Conservation (phyloP, 805 yeast genomes). For the Nakazawaea ambrosiae region DNA sequence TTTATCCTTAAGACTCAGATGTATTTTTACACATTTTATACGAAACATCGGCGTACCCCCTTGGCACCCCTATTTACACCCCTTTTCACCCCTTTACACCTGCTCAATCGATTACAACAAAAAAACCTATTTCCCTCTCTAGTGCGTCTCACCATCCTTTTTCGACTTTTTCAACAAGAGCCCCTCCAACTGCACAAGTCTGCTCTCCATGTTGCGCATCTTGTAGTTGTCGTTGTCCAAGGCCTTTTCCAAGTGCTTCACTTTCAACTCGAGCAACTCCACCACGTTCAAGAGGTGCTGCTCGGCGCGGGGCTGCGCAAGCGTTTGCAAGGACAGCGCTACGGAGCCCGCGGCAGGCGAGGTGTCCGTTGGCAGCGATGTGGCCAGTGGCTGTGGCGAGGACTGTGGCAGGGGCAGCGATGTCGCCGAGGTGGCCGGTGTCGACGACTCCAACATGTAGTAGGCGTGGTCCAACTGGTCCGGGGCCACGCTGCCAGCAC, state of each 20-base stretch:
- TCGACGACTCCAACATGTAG: not conserved
- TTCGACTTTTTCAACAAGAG: not conserved
- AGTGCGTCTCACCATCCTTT: too few relatives aligned
- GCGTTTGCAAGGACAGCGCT: not conserved
- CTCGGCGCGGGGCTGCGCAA: too few relatives aligned
- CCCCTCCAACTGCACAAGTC: constrained; percentile 4
- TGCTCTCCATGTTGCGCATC: constrained; percentile 2
- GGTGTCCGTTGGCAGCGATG: not conserved
- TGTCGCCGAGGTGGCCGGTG: not conserved
- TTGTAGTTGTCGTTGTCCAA: constrained; percentile 7
- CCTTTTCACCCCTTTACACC: too few relatives aligned
- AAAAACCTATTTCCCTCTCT: too few relatives aligned
- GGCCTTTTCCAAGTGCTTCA: constrained; percentile 3
- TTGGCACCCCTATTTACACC: too few relatives aligned
- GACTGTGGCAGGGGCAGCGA: not conserved
- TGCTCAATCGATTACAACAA: too few relatives aligned
- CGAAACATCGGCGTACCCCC: too few relatives aligned
- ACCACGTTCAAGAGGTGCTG: not conserved
- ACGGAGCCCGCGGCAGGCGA: not conserved
- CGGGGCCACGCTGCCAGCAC: not conserved
- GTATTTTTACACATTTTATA: too few relatives aligned
- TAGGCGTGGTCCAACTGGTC: not conserved
- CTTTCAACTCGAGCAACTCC: not conserved
- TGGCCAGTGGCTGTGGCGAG: not conserved
- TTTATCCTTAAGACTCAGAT: too few relatives aligned